Percentiles rank a stretch among this genome's conserved stretches.
These are phyloP conservation scores for Puccinia hordei DNA, from an alignment of 1,284 basidiomycete genomes.

Conservation along the genomic window DNA sequence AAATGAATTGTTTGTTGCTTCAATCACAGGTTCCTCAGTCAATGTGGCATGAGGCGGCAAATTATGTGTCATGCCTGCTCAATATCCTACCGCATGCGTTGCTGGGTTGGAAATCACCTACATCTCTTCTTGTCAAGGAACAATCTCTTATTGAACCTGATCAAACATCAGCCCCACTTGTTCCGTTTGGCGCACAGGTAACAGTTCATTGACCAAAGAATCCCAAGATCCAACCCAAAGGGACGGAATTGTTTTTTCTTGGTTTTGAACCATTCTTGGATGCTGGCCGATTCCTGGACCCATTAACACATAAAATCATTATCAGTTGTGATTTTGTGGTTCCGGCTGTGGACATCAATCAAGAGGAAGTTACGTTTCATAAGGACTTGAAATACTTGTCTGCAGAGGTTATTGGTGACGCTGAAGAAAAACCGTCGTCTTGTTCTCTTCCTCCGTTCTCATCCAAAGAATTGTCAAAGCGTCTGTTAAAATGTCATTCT, in stretches of 20 bases:
- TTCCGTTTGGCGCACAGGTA: background rate
- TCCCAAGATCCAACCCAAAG: too few relatives aligned
- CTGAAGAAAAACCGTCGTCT: too few relatives aligned
- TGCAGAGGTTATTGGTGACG: too few relatives aligned
- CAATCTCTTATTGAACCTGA: background rate
- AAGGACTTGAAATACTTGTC: too few relatives aligned
- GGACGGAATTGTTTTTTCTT: background rate
- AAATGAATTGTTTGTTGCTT: background rate
- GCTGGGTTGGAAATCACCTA: background rate
- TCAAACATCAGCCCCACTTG: background rate
- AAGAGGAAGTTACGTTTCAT: too few relatives aligned
- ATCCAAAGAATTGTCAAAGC: too few relatives aligned
- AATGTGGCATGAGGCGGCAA: background rate
- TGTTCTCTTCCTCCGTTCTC: too few relatives aligned
- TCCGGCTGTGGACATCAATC: too few relatives aligned
- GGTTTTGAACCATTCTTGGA: background rate
- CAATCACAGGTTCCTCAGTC: background rate
- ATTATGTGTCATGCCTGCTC: background rate
- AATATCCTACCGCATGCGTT: background rate
- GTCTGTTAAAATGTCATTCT: too few relatives aligned
- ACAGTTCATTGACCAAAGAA: background rate
- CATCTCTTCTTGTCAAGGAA: too few relatives aligned
- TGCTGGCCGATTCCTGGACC: conserved; percentile 10
- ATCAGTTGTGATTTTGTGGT: conserved; percentile 1
- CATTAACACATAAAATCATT: background rate